These are phyloP conservation scores for Citrus trifoliata DNA, from an alignment of 345 rosid genomes.

Conservation along the genomic window DNA sequence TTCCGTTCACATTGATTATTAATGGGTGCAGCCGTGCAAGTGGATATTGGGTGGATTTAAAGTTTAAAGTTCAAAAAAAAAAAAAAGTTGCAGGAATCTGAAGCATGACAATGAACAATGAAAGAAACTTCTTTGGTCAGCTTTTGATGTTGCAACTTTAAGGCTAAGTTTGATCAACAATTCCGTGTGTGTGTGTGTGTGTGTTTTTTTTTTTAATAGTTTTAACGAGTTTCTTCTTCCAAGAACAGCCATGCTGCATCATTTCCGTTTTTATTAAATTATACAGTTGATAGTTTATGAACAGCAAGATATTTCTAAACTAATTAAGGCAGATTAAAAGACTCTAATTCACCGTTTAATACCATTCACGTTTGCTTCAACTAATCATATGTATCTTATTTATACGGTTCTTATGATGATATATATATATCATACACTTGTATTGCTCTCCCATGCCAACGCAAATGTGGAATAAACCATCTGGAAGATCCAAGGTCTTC, in stretches of 20 bases:
- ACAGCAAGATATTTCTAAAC: neutral
- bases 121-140: neutral
- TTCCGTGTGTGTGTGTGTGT: neutral
- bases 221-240: neutral
- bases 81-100: neutral
- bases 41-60: conserved; percentile 6
- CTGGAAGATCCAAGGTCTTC: no score
- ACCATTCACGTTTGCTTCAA: no score
- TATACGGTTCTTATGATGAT: no score
- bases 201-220: neutral
- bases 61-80: neutral
- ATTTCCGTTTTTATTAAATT: neutral
- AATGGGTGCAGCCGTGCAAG: neutral
- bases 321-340: neutral
- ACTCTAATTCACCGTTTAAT: no score
- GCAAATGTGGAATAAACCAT: no score
- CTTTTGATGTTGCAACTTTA: neutral
- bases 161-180: neutral
- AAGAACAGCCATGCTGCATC: neutral
- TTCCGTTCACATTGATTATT: conserved; percentile 6
- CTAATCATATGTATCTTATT: no score
- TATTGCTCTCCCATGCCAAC: no score
- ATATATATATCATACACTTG: no score
- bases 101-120: neutral
- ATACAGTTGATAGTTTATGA: neutral